Evolutionary conservation across 2,329 filamentous ascomycete genomes (phyloP).

Genomic region (Parastagonospora nodorum): DNA sequence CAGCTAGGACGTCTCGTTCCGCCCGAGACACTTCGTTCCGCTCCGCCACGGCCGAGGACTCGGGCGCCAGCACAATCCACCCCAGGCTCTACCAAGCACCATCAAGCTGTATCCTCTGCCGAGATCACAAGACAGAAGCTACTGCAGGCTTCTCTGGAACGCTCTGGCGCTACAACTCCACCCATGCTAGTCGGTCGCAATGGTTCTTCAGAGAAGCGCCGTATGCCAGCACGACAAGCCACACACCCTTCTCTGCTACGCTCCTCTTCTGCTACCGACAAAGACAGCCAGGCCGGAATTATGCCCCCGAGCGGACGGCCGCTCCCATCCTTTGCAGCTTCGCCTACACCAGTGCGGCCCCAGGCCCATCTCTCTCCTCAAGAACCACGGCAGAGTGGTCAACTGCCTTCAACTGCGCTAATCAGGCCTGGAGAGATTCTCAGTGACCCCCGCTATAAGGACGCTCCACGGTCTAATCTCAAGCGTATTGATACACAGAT

Average conservation of each 20-base stretch:
- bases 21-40: not conserved
- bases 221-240: not conserved
- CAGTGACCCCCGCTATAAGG: not conserved
- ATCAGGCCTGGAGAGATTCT: not conserved
- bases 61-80: not conserved
- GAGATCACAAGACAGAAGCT: not conserved
- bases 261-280: conserved; percentile 9
- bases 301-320: not conserved
- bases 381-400: not conserved
- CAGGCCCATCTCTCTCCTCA: too few relatives aligned
- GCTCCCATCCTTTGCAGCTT: not conserved
- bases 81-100: not conserved
- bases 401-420: not conserved
- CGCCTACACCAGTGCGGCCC: not conserved
- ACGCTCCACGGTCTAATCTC: not conserved
- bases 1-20: not conserved
- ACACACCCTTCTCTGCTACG: not conserved
- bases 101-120: not conserved
- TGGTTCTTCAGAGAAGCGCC: not conserved
- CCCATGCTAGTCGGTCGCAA: not conserved
- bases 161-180: not conserved
- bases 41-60: not conserved
- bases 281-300: not conserved
- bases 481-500: not conserved
- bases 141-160: not conserved